These are phyloP conservation scores for Pythium graminicola DNA, from an alignment of 352 stramenopile genomes.

Conservation along the genomic window DNA sequence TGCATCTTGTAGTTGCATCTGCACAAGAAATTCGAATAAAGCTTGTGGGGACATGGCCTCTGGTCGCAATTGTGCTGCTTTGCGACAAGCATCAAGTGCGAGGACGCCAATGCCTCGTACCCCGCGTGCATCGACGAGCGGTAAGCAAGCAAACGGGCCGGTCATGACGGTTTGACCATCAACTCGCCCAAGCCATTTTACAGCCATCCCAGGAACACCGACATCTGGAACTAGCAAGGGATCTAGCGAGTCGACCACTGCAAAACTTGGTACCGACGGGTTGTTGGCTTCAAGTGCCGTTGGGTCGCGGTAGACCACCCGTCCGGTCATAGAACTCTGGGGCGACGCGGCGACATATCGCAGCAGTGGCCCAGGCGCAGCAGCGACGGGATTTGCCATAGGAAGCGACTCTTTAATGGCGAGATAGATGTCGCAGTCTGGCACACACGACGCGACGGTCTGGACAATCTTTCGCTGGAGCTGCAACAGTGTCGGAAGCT, in stretches of 20 bases:
- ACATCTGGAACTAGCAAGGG: constrained; percentile 40
- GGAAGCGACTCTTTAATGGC: constrained; percentile 54
- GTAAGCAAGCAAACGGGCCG: constrained; percentile 52
- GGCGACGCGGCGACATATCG: constrained; percentile 44
- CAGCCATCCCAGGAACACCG: not conserved
- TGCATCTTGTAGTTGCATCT: constrained; percentile 44
- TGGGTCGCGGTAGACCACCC: constrained; percentile 20
- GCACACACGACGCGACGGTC: constrained; percentile 45
- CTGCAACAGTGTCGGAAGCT: constrained; percentile 55
- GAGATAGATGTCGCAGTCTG: constrained; percentile 67
- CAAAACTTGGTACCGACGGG: constrained; percentile 23
- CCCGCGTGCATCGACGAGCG: constrained; percentile 22
- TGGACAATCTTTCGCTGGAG: constrained; percentile 52
- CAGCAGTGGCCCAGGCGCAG: constrained; percentile 29
- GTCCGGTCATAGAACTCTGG: constrained; percentile 41
- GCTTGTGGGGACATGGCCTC: constrained; percentile 48
- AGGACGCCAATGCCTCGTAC: constrained; percentile 39
- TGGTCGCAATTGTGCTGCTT: constrained; percentile 36
- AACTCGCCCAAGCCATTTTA: constrained; percentile 6
- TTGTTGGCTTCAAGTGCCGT: not conserved
- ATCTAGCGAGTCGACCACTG: constrained; percentile 25
- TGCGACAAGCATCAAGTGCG: constrained; percentile 48
- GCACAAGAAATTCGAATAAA: constrained; percentile 46
- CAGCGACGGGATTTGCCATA: constrained; percentile 20
- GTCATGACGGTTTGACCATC: constrained; percentile 13